Evolutionary conservation across 208 protist genomes (phyloP), one percentile per base, ranked within the genome.

Genomic region (Trypanosoma brucei): DNA sequence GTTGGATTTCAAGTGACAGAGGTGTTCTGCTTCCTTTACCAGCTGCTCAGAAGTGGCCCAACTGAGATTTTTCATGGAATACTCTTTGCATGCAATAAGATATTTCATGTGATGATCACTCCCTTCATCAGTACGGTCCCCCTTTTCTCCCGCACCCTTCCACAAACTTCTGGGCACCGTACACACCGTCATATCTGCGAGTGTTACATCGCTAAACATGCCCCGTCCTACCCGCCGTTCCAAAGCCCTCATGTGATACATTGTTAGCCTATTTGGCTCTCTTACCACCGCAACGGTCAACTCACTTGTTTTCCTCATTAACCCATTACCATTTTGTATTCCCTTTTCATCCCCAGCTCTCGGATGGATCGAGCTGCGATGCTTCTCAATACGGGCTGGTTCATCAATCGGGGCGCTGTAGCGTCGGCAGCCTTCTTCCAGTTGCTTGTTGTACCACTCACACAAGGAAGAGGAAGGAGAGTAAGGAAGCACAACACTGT

Each of bases 11-110:
- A 91, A 50, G 3, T 72, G 73, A 22, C 76, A 62, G 66, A 80
- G 84, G 44, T 65, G 73, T n/a, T 62, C 69, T 44, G 83, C 71
- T 55, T 91, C 75, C 5, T 73, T 60, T 5, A 57, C 38, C 4
- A 91, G 39, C 33, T 74, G 76, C 44, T 80, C 56, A 34, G 81
- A 60, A 68, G 74, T 48, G 42, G 11, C 8, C 44, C 13, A 30
- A 54, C 14, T 3, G 61, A n/a, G 5, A 54, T 34, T 6, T 31
- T 54, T 54, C 6, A n/a, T 45, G 2, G 57, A 48, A 14, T 84
- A 54, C 65, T 89, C 83, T 67, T 89, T 89, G 65, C 81, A 79
- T 13, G 79, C 83, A 42, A 89, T 84, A 36, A 86, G 65, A 65
- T 83, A 89, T 37, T 64, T 63, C 55, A 44, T 52, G 3, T 7